Evolutionary conservation across 228 moss, liverwort and hornwort species (phyloP).

Genomic region (Sphagnum magellanicum): DNA sequence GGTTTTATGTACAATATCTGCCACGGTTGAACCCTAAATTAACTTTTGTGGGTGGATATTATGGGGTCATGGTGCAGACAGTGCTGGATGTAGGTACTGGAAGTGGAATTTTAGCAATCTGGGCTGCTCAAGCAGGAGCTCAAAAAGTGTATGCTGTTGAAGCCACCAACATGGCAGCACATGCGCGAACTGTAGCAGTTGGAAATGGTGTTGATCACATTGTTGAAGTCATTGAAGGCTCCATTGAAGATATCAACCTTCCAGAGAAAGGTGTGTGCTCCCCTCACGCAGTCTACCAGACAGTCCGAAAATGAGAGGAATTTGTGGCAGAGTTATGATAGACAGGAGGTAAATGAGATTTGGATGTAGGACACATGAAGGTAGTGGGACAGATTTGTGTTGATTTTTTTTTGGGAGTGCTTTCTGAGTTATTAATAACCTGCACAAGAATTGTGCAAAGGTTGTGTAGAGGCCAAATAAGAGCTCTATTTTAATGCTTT

Average conservation of each 20-base stretch:
- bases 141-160: conserved; percentile 88
- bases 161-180: conserved; percentile 88
- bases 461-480: no score
- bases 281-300: neutral
- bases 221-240: conserved; percentile 90
- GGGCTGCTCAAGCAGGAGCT: conserved; percentile 97
- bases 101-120: conserved; percentile 89
- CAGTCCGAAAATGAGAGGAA: no score
- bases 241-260: conserved; percentile 70
- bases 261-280: conserved; percentile 71
- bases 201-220: conserved; percentile 67
- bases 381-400: no score
- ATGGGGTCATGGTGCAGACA: conserved; percentile 40
- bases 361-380: no score
- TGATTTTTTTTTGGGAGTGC: no score
- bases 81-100: conserved; percentile 95
- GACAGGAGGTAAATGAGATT: no score
- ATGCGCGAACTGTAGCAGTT: conserved; percentile 61
- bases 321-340: no score
- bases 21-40: no score
- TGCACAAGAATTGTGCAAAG: no score
- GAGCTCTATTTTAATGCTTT: no score
- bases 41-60: neutral
- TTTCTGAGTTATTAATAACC: no score
- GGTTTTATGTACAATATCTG: no score